Evolutionary conservation across 2,329 filamentous ascomycete species (phyloP).

Genomic region (Alternaria viburni): DNA sequence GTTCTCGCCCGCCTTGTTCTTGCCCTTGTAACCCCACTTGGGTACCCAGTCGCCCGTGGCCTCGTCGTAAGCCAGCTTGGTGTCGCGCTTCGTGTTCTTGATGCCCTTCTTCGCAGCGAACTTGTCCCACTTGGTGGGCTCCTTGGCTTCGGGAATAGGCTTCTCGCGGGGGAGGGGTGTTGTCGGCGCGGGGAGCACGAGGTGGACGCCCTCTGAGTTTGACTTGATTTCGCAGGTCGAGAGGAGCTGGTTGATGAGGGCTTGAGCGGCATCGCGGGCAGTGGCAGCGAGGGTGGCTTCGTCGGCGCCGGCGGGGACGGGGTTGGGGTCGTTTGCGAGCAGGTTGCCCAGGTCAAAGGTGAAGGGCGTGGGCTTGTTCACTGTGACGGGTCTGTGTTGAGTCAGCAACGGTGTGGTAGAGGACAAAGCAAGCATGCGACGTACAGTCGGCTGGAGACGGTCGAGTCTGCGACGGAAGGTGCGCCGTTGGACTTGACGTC

Average conservation of each 20-base stretch:
- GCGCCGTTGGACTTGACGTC: conserved; percentile 37
- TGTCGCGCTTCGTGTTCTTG: conserved; percentile 82
- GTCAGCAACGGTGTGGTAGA: neutral
- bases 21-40: conserved; percentile 93
- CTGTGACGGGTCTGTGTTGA: conserved; percentile 37
- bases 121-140: conserved; percentile 91
- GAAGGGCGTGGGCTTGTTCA: conserved; percentile 82
- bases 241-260: conserved; percentile 91
- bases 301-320: conserved; percentile 65
- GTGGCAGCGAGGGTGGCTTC: conserved; percentile 74
- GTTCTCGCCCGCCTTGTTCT: conserved; percentile 81
- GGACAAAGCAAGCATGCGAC: conserved; percentile 14
- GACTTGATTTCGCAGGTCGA: conserved; percentile 82
- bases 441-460: conserved; percentile 40
- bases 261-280: conserved; percentile 89
- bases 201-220: conserved; percentile 72
- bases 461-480: conserved; percentile 43
- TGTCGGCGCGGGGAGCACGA: conserved; percentile 73
- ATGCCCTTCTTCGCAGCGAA: conserved; percentile 98
- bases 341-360: conserved; percentile 91
- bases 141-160: conserved; percentile 79
- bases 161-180: conserved; percentile 89
- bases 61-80: conserved; percentile 85
- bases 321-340: conserved; percentile 85
- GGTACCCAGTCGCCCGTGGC: conserved; percentile 85